Evolutionary conservation across 805 yeast species (phyloP).

Genomic region (Candida broadrunensis): DNA sequence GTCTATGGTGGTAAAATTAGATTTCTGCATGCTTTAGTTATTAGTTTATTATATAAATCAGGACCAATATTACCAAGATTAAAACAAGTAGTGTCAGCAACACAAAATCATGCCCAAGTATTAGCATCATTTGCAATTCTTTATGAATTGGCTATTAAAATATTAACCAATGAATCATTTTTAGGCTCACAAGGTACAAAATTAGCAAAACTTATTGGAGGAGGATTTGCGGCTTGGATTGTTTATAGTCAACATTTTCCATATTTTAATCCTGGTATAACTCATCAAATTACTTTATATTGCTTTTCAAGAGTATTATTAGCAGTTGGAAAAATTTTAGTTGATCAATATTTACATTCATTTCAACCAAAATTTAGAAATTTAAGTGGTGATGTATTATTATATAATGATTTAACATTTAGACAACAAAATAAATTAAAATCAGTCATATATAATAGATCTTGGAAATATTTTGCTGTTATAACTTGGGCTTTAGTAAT

Average conservation of each 20-base stretch:
- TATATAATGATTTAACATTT: constrained; percentile 21
- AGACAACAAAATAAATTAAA: constrained; percentile 33
- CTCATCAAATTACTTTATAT: constrained; percentile 74
- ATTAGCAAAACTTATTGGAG: constrained; percentile 35
- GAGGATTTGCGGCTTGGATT: constrained; percentile 39
- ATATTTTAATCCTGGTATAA: constrained; percentile 46
- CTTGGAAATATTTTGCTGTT: constrained; percentile 63
- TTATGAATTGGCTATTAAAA: constrained; percentile 40
- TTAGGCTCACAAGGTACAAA: constrained; percentile 28
- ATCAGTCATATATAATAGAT: constrained; percentile 23
- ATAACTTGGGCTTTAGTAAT: constrained; percentile 72
- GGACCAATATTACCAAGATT: constrained; percentile 49
- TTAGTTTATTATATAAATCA: constrained; percentile 52
- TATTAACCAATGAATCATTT: constrained; percentile 28
- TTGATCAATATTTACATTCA: constrained; percentile 35
- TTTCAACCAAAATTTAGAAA: constrained; percentile 29
- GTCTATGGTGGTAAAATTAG: constrained; percentile 63
- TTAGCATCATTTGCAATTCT: constrained; percentile 55
- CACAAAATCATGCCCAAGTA: constrained; percentile 53
- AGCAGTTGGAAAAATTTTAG: constrained; percentile 55
- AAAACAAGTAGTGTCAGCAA: constrained; percentile 46
- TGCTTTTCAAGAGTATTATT: constrained; percentile 66
- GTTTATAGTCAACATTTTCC: constrained; percentile 44
- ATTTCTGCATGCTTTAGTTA: constrained; percentile 63
- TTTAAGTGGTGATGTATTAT: constrained; percentile 7